Base-by-base conservation (phyloP, 305 asterid species). In the Salvia sclarea region DNA sequence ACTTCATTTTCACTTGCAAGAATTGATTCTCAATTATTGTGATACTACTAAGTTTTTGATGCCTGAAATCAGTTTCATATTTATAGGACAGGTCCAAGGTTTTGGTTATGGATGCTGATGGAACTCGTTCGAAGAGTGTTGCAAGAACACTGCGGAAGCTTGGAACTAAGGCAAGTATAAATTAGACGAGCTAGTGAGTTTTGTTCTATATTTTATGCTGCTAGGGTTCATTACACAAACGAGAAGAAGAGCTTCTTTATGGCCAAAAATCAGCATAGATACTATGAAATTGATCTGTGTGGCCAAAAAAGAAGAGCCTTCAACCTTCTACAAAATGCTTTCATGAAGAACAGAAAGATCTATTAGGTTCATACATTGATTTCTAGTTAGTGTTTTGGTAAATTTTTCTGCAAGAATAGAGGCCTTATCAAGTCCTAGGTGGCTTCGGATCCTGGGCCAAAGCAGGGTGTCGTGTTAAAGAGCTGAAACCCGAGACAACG, bases 371-470 rank as follows among this genome's bases (percentile, higher is more conserved):
- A 44, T 33, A 14, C 38, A 47, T 56, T 37, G 18, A 47, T 57
- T 75, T 61, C 30, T 49, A 18, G 9, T 35, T 25, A 41, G 20
- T n/a, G 33, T 55, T 8, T 25, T 24, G 6, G 30, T 45, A 62
- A 31, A 5, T 2, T 43, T 71, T 71, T n/a, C 52, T 74, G 18
- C 44, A 65, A 25, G 67, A 70, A 38, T 80, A 94, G 98, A 80
- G 72, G 70, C 86, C 98, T 25, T 91, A 91, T 76, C 85, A 81
- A 69, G 88, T 94, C 77, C 80, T 81, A 73, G 98, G 97, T 61
- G 98, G 98, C 75, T 94, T 94, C 79, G 92, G 63, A 33, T 87
- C 97, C 64, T 93, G 98, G 98, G 85, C 75, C 69, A 76, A 82
- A 40, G 93, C 80, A 68, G 97, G 96, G 45, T 81, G 88, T 52